Evolutionary conservation across 306 rosid genomes (phyloP).

Genomic region (Luffa acutangula): DNA sequence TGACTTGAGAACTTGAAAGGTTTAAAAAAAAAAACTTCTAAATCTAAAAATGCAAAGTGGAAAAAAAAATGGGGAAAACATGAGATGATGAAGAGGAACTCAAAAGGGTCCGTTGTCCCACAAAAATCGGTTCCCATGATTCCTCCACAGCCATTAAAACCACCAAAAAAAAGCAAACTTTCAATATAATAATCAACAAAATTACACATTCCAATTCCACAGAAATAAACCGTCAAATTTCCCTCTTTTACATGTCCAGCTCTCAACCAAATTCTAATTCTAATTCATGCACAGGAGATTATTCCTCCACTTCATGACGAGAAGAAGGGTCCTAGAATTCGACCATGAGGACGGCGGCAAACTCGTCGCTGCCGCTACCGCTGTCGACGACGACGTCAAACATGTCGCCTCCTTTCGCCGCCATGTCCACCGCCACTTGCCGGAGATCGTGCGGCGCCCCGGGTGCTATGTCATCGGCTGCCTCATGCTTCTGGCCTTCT

Average conservation of each 20-base stretch:
- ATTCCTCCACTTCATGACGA: neutral
- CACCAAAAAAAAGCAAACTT: neutral
- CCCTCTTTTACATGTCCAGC: neutral
- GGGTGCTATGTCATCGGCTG: neutral
- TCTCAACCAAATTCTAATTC: neutral
- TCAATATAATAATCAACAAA: too few species aligned
- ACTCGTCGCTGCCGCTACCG: neutral
- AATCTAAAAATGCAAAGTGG: neutral
- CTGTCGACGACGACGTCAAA: neutral
- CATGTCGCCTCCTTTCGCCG: neutral
- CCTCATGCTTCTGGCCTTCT: neutral
- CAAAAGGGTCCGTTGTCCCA: neutral
- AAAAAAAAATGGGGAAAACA: neutral
- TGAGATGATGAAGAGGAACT: neutral
- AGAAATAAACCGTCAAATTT: neutral
- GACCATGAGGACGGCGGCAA: neutral
- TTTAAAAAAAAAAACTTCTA: neutral
- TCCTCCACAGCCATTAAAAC: conserved; percentile 7
- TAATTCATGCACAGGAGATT: neutral
- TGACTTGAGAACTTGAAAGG: too few species aligned
- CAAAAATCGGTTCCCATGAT: conserved; percentile 1
- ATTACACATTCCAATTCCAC: neutral
- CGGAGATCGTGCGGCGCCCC: neutral
- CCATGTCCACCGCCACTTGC: neutral
- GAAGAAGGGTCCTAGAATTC: conserved; percentile 2